phyloP scores from a whole-genome alignment of 1,139 yeast species.

The Pichia sp. region DNA sequence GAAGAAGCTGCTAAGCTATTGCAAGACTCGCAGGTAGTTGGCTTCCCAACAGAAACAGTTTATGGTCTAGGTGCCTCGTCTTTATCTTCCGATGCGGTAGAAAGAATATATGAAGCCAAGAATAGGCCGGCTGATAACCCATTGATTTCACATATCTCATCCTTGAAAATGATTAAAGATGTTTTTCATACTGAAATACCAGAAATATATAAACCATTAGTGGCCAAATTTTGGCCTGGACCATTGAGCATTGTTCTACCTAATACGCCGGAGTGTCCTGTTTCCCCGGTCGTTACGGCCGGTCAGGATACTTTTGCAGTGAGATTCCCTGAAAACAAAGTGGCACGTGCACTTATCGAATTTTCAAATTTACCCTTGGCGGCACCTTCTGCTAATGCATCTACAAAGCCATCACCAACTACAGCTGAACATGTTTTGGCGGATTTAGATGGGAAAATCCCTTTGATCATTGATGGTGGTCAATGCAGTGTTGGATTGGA shows the following conservation, averaged over 20 bases:
- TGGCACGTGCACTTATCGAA: slow-evolving; percentile 87
- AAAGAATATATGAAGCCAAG: slow-evolving; percentile 76
- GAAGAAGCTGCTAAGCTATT: slow-evolving; percentile 56
- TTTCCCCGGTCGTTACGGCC: slow-evolving; percentile 77
- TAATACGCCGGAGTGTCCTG: slow-evolving; percentile 40
- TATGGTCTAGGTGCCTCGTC: slow-evolving; percentile 94
- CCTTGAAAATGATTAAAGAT: slow-evolving; percentile 64
- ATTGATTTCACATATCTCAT: slow-evolving; percentile 81
- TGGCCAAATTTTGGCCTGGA: slow-evolving; percentile 87
- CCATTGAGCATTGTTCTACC: slow-evolving; percentile 88
- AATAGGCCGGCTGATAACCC: slow-evolving; percentile 96
- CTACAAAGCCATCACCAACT: slow-evolving; percentile 93
- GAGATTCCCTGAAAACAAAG: slow-evolving; percentile 78
- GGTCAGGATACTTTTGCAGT: slow-evolving; percentile 89
- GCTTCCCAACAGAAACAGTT: slow-evolving; percentile 96
- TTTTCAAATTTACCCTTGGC: slow-evolving; percentile 88
- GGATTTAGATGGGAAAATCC: slow-evolving; percentile 78
- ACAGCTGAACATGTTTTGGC: slow-evolving; percentile 76
- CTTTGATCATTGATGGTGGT: slow-evolving; percentile 87
- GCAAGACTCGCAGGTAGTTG: slow-evolving; percentile 59
- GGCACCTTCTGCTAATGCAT: slow-evolving; percentile 96
- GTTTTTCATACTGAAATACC: slow-evolving; percentile 54
- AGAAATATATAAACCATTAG: slow-evolving; percentile 53
- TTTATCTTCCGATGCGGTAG: slow-evolving; percentile 65
- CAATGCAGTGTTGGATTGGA: slow-evolving; percentile 88